Evolutionary conservation across 805 yeast genomes (phyloP), one percentile per base, ranked within the genome.

Genomic region (Candida multigemmis): DNA sequence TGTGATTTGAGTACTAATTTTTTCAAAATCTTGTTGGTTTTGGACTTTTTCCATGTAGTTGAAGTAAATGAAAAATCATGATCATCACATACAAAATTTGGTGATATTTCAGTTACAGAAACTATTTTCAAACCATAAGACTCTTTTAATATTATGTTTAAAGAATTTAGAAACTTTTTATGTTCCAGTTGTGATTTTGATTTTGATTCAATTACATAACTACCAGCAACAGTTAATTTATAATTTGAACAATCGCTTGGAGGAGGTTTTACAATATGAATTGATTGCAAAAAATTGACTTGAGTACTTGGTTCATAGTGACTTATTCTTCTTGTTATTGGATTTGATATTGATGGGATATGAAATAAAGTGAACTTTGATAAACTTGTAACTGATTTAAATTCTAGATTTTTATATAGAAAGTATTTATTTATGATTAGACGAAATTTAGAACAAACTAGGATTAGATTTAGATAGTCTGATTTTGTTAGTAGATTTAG

Each of bases 91-190:
- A 42, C 50, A 38, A 74, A 74, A 13, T 61, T 61, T 5, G 75
- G 74, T 4, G 74, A 60, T 1, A 74, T 59, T 24, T 71, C 65
- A 12, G 51, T 47, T 7, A 74, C 34, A 10, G 44, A 40, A 5
- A 74, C 37, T 14, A 50, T 51, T 17, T 54, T 43, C 6, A 73
- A 34, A 22, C 71, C 72, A 22, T 67, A 74, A 6, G 71, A 52
- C 19, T 61, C 60, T 22, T 58, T 60, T 9, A 72, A 49, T 9
- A 72, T 52, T 22, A 35, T 32, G 3, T 30, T 26, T n/a, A 60
- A 34, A 9, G 43, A 32, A 14, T 32, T 34, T 6, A 49, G 39
- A 29, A 46, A 60, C 3, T 39, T 46, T 12, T 41, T 40, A 32
- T 53, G 56, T 12, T 31, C 38, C 10, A 38, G 23, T 3, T 33